Evolutionary conservation across 2,329 filamentous ascomycete species (phyloP).

Genomic region (Lasiodiplodia gonubiensis): DNA sequence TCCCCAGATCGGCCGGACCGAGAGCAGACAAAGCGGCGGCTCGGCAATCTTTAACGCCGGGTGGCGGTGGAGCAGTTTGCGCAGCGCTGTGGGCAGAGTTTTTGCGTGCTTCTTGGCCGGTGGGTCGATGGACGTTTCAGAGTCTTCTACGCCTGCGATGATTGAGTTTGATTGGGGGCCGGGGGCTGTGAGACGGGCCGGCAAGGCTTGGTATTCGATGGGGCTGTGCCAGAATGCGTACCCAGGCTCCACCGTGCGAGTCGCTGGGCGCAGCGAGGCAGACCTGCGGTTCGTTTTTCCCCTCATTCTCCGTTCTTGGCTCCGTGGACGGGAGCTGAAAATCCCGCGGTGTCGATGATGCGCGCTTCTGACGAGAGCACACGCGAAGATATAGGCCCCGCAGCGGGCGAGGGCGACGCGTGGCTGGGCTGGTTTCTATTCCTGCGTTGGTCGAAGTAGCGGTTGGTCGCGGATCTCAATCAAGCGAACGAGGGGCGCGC

Average conservation of each 20-base stretch:
- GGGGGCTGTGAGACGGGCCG: slow-evolving; percentile 12
- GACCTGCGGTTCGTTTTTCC: neutral
- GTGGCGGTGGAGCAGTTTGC: neutral
- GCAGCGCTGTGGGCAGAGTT: neutral
- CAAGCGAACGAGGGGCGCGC: slow-evolving; percentile 9
- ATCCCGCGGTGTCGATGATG: slow-evolving; percentile 7
- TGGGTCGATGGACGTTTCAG: neutral
- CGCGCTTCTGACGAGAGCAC: neutral
- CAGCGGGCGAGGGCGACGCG: neutral
- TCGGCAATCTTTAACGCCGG: neutral
- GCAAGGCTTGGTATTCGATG: slow-evolving; percentile 1
- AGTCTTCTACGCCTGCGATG: neutral
- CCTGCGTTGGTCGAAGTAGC: neutral
- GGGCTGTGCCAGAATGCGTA: slow-evolving; percentile 15
- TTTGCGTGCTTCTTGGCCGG: neutral
- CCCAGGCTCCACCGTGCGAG: slow-evolving; percentile 1
- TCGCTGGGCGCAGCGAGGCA: slow-evolving; percentile 1
- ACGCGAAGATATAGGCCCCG: neutral
- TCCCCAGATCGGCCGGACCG: slow-evolving; percentile 23
- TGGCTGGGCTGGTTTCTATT: slow-evolving; percentile 3
- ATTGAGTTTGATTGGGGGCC: neutral
- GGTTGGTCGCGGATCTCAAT: slow-evolving; percentile 10
- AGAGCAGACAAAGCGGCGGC: neutral
- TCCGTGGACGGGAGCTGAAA: neutral
- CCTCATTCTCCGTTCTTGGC: slow-evolving; percentile 8